A percentile compares a stretch with the other conserved stretches of the same genome.
phyloP scores from a whole-genome alignment of 2,329 filamentous ascomycete species.

The Fusarium drepaniforme region DNA sequence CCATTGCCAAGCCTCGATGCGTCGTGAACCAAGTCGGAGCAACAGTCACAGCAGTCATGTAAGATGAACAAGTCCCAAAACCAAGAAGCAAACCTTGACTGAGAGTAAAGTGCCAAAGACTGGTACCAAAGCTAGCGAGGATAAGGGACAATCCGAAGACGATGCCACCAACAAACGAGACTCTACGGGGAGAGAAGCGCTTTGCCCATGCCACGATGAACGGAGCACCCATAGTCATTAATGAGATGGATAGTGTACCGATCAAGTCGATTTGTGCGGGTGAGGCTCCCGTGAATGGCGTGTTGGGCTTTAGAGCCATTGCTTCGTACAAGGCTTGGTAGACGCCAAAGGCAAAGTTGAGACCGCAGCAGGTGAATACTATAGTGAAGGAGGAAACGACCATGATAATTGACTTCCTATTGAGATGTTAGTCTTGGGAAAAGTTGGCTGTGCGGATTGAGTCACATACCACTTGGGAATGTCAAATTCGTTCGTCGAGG shows the following conservation, averaged over 20 bases:
- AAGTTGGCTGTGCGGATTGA: neutral
- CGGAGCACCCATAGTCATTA: neutral
- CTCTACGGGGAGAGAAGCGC: neutral
- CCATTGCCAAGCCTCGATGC: neutral
- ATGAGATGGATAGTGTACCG: neutral
- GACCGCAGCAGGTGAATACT: constrained; percentile 16
- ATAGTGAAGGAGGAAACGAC: neutral
- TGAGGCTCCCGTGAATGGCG: neutral
- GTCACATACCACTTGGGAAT: neutral
- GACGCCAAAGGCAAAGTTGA: constrained; percentile 21
- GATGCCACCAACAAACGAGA: neutral
- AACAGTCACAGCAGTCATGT: neutral
- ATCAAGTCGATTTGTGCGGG: neutral
- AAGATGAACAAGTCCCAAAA: neutral
- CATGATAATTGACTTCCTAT: neutral
- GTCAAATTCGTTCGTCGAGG: neutral
- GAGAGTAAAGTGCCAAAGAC: neutral
- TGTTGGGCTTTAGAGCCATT: constrained; percentile 6
- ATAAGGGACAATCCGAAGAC: neutral
- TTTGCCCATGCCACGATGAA: neutral
- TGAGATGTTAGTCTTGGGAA: neutral
- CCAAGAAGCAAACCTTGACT: neutral
- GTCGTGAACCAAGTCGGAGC: neutral
- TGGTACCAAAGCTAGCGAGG: neutral
- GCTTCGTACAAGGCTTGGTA: constrained; percentile 17